Evolutionary conservation across 495 filamentous ascomycete species (phyloP).

Genomic region (Zalerion maritima): DNA sequence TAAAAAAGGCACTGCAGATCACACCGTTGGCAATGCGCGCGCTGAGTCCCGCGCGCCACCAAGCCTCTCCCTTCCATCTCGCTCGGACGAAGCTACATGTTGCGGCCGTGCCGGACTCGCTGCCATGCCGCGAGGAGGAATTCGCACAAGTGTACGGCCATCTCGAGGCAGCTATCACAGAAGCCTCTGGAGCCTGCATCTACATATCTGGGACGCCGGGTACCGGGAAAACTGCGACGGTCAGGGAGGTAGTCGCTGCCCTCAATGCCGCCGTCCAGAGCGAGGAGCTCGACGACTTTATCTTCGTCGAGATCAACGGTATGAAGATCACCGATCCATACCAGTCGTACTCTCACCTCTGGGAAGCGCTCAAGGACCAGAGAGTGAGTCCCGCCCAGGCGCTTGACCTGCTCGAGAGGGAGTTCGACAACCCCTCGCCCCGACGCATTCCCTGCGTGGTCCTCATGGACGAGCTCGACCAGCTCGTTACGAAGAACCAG

Average conservation of each 20-base stretch:
- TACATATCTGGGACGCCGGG: constrained; percentile 99
- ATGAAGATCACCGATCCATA: constrained; percentile 99
- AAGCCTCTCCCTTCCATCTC: constrained; percentile 81
- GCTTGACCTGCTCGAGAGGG: constrained; percentile 73
- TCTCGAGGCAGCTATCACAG: constrained; percentile 85
- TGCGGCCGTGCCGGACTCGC: constrained; percentile 70
- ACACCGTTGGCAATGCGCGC: constrained; percentile 82
- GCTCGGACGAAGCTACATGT: constrained; percentile 85
- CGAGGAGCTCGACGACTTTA: constrained; percentile 96
- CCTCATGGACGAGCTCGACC: constrained; percentile 97
- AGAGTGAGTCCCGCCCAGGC: constrained; percentile 86
- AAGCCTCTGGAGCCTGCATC: constrained; percentile 86
- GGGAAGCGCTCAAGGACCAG: constrained; percentile 91
- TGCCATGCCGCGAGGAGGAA: constrained; percentile 86
- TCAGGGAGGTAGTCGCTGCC: constrained; percentile 84
- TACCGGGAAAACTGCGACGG: constrained; percentile 97
- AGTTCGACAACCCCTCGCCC: constrained; percentile 82
- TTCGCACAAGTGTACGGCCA: constrained; percentile 86
- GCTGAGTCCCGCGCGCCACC: constrained; percentile 59
- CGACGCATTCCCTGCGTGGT: constrained; percentile 91
- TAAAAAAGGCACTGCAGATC: constrained; percentile 90
- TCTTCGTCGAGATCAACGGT: constrained; percentile 98
- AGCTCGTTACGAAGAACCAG: constrained; percentile 93
- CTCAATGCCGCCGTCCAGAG: constrained; percentile 69
- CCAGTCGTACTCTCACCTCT: constrained; percentile 87